Percentiles rank a stretch among this genome's conserved stretches.
phyloP scores from a whole-genome alignment of 331 rosid genomes.

The Pyracantha coccinea region DNA sequence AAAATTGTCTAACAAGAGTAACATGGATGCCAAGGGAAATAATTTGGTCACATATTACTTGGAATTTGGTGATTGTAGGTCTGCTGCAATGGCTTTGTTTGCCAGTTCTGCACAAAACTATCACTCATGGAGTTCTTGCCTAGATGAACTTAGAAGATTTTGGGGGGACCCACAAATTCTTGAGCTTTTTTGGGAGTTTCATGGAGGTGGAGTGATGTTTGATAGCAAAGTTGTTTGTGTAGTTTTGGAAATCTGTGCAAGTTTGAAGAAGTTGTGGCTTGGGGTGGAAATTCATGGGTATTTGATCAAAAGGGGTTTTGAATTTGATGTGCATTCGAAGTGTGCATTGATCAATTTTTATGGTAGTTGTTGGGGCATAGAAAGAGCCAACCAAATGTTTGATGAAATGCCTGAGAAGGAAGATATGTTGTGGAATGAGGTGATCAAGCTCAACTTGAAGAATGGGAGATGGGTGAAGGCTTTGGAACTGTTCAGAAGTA shows the following conservation, averaged over 20 bases:
- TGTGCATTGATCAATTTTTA: slow-evolving; percentile 52
- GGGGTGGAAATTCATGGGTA: slow-evolving; percentile 55
- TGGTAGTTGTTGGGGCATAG: slow-evolving; percentile 44
- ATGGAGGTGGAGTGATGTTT: slow-evolving; percentile 31
- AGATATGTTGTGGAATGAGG: slow-evolving; percentile 54
- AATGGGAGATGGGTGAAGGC: slow-evolving; percentile 44
- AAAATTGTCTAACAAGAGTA: slow-evolving; percentile 32
- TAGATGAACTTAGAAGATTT: slow-evolving; percentile 44
- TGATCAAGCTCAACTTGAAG: slow-evolving; percentile 48
- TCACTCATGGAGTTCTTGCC: slow-evolving; percentile 33
- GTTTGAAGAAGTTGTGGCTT: slow-evolving; percentile 31
- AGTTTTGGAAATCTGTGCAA: slow-evolving; percentile 43
- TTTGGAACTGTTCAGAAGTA: slow-evolving; percentile 31
- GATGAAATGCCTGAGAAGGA: slow-evolving; percentile 36
- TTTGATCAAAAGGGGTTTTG: slow-evolving; percentile 49
- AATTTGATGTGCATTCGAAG: slow-evolving; percentile 40
- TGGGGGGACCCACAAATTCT: slow-evolving; percentile 39
- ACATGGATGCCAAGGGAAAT: slow-evolving; percentile 22
- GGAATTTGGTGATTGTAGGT: slow-evolving; percentile 46
- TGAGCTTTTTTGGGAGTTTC: slow-evolving; percentile 35
- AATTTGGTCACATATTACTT: slow-evolving; percentile 37
- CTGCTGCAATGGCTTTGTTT: slow-evolving; percentile 44
- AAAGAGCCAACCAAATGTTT: slow-evolving; percentile 44
- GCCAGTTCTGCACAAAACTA: slow-evolving; percentile 41
- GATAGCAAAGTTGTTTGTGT: slow-evolving; percentile 38